Percentiles rank a stretch among this genome's conserved stretches.
Conservation (phyloP, 495 filamentous ascomycete species). For the Hypoxylon cercidicola region DNA sequence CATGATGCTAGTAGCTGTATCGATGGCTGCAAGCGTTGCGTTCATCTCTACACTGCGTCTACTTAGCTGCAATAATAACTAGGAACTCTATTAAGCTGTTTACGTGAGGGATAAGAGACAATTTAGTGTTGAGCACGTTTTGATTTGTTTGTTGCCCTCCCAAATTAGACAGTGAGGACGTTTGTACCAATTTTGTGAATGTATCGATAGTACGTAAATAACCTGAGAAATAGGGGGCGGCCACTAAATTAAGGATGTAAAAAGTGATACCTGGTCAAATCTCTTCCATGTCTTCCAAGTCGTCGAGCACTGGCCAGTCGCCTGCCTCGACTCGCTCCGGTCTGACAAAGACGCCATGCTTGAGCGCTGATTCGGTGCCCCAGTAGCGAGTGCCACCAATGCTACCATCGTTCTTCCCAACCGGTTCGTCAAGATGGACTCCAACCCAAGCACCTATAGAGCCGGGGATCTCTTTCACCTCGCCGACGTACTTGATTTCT, state of each 20-base stretch:
- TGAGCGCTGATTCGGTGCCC: constrained; percentile 65
- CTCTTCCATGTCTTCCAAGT: constrained; percentile 88
- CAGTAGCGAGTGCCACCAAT: constrained; percentile 83
- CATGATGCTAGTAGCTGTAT: too few relatives aligned
- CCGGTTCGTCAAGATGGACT: constrained; percentile 84
- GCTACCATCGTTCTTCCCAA: constrained; percentile 90
- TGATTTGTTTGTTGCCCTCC: too few relatives aligned
- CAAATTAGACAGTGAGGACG: too few relatives aligned
- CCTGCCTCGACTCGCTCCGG: constrained; percentile 91
- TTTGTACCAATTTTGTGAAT: too few relatives aligned
- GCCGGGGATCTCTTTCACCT: constrained; percentile 82
- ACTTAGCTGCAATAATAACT: too few relatives aligned
- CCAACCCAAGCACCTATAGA: constrained; percentile 82
- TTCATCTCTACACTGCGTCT: too few relatives aligned
- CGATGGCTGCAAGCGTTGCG: too few relatives aligned
- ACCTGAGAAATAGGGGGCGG: background rate
- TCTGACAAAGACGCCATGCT: constrained; percentile 86
- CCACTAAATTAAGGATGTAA: background rate
- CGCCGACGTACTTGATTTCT: constrained; percentile 83
- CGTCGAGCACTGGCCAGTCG: constrained; percentile 79
- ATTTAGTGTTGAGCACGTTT: too few relatives aligned
- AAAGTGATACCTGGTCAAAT: constrained; percentile 60
- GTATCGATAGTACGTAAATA: background rate
- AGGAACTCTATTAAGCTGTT: too few relatives aligned
- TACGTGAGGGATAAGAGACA: too few relatives aligned